These are phyloP conservation scores for Keithomyces neogunnii DNA, from an alignment of 2,329 filamentous ascomycete genomes.

Conservation along the genomic window DNA sequence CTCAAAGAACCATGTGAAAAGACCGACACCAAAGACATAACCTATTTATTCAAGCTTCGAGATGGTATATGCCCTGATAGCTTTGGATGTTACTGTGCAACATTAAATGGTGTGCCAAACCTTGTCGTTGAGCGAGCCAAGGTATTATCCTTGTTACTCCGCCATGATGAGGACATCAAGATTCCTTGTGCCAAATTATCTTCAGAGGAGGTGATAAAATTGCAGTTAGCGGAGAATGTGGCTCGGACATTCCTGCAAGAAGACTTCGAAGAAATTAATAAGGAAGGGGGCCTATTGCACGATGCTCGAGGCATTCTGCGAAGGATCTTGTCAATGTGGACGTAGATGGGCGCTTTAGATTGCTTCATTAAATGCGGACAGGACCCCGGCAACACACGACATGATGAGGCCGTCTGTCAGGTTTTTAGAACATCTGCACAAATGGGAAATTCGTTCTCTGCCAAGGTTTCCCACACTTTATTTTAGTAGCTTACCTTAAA, in stretches of 20 bases:
- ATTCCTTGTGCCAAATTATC: conserved; percentile 62
- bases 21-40: conserved; percentile 52
- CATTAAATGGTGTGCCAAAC: conserved; percentile 71
- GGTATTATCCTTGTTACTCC: conserved; percentile 58
- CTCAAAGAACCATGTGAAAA: conserved; percentile 41
- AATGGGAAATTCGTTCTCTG: too few species aligned
- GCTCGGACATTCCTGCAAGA: conserved; percentile 48
- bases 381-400: too few species aligned
- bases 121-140: conserved; percentile 69
- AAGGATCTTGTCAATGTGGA: neutral
- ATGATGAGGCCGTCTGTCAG: too few species aligned
- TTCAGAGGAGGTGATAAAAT: conserved; percentile 49
- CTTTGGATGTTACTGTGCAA: conserved; percentile 79
- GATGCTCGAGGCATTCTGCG: conserved; percentile 6
- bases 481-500: too few species aligned
- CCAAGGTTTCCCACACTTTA: too few species aligned
- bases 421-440: too few species aligned
- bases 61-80: conserved; percentile 67
- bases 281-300: neutral
- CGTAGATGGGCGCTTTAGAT: neutral
- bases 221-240: conserved; percentile 58
- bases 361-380: too few species aligned
- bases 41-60: conserved; percentile 64
- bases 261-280: conserved; percentile 9
- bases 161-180: conserved; percentile 67